Conservation (phyloP, 1,284 basidiomycete species). For the Marasmius tenuissimus region DNA sequence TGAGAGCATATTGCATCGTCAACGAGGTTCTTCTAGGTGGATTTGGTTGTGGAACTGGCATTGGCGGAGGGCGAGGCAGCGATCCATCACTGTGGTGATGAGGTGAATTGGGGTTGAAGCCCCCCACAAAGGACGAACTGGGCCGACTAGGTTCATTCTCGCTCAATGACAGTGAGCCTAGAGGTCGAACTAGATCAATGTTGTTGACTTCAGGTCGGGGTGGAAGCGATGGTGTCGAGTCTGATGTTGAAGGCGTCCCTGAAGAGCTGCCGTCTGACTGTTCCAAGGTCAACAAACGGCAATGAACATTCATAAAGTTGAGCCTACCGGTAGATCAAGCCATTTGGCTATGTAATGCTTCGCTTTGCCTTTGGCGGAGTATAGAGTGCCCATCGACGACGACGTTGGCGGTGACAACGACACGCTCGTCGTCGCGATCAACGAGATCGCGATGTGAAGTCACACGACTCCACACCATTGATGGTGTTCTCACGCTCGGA, state of each 20-base stretch:
- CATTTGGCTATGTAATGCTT: slow-evolving; percentile 29
- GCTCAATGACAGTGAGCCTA: slow-evolving; percentile 23
- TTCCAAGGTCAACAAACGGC: slow-evolving; percentile 8
- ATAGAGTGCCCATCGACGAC: slow-evolving; percentile 11
- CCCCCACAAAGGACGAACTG: slow-evolving; percentile 36
- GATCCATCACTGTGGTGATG: slow-evolving; percentile 20
- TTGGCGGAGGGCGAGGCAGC: slow-evolving; percentile 36
- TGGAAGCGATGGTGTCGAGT: slow-evolving; percentile 13
- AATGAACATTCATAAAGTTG: slow-evolving; percentile 7
- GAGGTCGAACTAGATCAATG: slow-evolving; percentile 35
- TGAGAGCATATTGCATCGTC: slow-evolving; percentile 64
- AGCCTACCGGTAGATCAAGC: slow-evolving; percentile 19
- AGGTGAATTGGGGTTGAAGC: slow-evolving; percentile 31
- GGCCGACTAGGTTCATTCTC: slow-evolving; percentile 8
- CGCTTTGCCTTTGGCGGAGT: slow-evolving; percentile 25
- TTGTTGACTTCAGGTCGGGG: slow-evolving; percentile 13
- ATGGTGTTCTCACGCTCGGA: neutral
- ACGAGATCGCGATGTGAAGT: neutral
- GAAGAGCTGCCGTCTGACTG: slow-evolving; percentile 19
- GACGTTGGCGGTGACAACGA: neutral
- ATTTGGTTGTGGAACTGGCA: slow-evolving; percentile 36
- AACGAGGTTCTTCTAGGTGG: slow-evolving; percentile 37
- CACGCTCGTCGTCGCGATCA: neutral
- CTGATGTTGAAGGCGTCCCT: slow-evolving; percentile 10
- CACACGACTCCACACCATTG: neutral